Base-by-base conservation (phyloP, 257 asterid genomes). In the Oldenlandia corymbosa region DNA sequence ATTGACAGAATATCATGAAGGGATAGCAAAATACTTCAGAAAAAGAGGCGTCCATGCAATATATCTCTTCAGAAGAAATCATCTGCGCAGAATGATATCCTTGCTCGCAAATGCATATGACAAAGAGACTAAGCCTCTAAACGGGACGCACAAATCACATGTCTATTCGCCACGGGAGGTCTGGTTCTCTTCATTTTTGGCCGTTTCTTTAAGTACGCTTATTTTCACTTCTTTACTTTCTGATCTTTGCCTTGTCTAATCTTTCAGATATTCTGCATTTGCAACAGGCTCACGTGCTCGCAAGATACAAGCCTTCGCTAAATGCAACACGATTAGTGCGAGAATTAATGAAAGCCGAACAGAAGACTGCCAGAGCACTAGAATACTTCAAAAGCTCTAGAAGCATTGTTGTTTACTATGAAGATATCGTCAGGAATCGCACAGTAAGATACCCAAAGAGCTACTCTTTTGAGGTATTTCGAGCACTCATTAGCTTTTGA, bases 61-160 rank as follows among this genome's bases (percentile, higher is more conserved):
- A 73, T 86, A 88, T 70, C 85, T 91, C 7, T 83, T 88, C 45
- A 76, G 98, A 77, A 80, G 90, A 68, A 91, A 91, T 67, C 81
- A 76, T 47, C 81, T 88, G 10, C 80, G 95, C 5, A 71, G 98
- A 76, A 71, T 84, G 83, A 67, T 91, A 70, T 91, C 96, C 13
- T 34, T 83, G 65, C 80, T 84, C 21, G 96, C 96, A 17, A 91
- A 91, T 36, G 47, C 72, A 27, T 84, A 83, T 36, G 96, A 91
- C 76, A 91, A 84, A 73, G 79, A 84, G 36, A 84, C 60, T 42
- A 91, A 83, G 68, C 78, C 71, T 0, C 47, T 91, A 66, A 91
- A 91, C 41, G 98, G 98, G 49, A 85, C 88, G 1, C 96, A 91
- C 66, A 84, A 86, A 77, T 88, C 98, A 46, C 98, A 91, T 53